Base-by-base conservation (phyloP, 73 alveolate species). In the Durusdinium trenchii region DNA sequence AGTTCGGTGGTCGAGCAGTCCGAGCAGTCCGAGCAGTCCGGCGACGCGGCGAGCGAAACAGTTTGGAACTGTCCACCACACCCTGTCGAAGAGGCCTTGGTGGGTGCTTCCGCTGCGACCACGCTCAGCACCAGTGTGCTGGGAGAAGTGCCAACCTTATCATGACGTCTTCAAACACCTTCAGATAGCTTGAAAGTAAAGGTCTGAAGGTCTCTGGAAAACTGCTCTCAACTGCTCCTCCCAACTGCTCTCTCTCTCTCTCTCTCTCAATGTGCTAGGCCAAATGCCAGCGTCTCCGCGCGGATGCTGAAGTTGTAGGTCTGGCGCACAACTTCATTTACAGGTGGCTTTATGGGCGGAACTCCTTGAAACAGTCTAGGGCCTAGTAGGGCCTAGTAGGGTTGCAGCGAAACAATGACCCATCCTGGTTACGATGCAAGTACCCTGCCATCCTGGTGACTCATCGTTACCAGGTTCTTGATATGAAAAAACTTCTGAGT, bases 71-170 rank as follows among this genome's bases (percentile, higher is more conserved):
- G 18, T 60, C 73, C 73, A 60, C n/a, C 30, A 60, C 12, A 57
- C 23, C 69, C 69, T 23, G 32, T 23, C 69, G 23, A 23, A 57
- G 69, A 16, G 81, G 75, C 97, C 98, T 91, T 91, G 28, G 98
- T 75, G 9, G 98, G 98, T 20, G 98, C 98, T 71, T 91, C 98
- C 30, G 89, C 98, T 20, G 98, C 98, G 10, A 91, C 98, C 54
- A 91, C 98, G 20, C 78, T 91, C 78, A 91, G 45, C 4, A 73
- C 47, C 87, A 76, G 28, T 0, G 98, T 91, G 98, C 89, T 69
- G 35, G 98, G 98, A 5, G 98, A 91, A 54, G 50, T 69, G 78
- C 98, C 98, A 10, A 91, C 98, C 98, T 91, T 52, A 54, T 0
- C 9, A 20, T 32, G 7, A 35, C 10, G 10, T 51, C n/a, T 23